These are phyloP conservation scores for Acarospora socialis DNA, from an alignment of 2,329 filamentous ascomycete genomes.

Conservation along the genomic window DNA sequence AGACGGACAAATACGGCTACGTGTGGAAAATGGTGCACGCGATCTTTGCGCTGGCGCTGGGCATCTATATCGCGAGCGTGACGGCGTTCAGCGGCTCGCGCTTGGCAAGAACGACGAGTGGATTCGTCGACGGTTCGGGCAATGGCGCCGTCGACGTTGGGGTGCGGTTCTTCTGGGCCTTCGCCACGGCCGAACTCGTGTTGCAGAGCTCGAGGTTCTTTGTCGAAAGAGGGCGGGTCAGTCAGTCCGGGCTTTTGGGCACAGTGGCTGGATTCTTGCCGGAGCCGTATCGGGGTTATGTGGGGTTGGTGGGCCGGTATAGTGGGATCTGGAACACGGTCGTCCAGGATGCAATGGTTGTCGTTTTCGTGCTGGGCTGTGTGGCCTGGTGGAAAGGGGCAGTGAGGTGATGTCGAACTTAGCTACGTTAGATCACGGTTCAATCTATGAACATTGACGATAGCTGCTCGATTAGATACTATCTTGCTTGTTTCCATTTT, in stretches of 20 bases:
- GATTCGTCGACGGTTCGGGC: neutral
- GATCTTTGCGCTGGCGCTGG: conserved; percentile 42
- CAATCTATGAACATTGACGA: too few relatives aligned
- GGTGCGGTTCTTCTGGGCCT: conserved; percentile 18
- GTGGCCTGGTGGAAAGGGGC: conserved; percentile 26
- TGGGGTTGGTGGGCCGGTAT: conserved; percentile 9
- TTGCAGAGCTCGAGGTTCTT: conserved; percentile 25
- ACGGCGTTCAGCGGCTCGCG: conserved; percentile 35
- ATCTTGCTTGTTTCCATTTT: too few relatives aligned
- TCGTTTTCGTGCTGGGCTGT: conserved; percentile 31
- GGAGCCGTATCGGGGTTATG: conserved; percentile 12
- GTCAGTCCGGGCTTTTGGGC: conserved; percentile 13
- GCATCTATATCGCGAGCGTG: conserved; percentile 36
- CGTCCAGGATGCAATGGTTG: conserved; percentile 26
- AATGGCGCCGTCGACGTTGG: neutral
- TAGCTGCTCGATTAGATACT: too few relatives aligned
- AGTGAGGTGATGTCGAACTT: conserved; percentile 7
- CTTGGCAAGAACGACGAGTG: too few relatives aligned
- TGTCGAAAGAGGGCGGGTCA: conserved; percentile 17
- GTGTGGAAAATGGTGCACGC: conserved; percentile 46
- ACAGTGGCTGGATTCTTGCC: conserved; percentile 17
- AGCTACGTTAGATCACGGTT: too few relatives aligned
- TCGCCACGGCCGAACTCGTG: conserved; percentile 32
- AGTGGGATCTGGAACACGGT: conserved; percentile 13
- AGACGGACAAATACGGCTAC: conserved; percentile 27